Conservation (phyloP, 768 basidiomycete species). For the Auriscalpium microsporum region DNA sequence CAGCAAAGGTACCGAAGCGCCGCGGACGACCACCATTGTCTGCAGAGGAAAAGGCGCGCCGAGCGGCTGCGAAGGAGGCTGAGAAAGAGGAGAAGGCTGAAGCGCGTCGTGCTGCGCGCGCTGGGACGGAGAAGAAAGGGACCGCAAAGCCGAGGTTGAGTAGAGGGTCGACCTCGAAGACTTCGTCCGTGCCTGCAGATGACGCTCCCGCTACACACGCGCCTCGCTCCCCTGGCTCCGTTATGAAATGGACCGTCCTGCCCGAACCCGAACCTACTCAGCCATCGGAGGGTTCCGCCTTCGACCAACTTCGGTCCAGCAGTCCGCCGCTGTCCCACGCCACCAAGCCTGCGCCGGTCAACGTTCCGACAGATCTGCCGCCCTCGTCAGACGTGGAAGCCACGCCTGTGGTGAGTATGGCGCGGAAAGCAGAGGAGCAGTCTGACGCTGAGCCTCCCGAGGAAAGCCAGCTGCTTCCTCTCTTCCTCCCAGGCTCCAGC, state of each 20-base stretch:
- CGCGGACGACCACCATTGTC: background rate
- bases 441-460: background rate
- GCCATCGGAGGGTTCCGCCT: background rate
- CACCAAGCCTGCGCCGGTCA: background rate
- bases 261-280: background rate
- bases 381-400: background rate
- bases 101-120: background rate
- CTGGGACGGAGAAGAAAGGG: background rate
- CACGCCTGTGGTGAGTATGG: background rate
- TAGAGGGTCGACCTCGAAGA: background rate
- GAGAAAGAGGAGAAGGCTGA: constrained; percentile 1
- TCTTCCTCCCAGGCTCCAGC: constrained; percentile 13
- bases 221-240: background rate
- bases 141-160: background rate
- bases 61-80: constrained; percentile 1
- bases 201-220: background rate
- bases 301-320: constrained; percentile 4
- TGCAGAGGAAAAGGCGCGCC: background rate
- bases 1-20: background rate
- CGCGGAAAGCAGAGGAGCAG: background rate
- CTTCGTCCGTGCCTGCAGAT: background rate
- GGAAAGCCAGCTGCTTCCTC: background rate
- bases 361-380: background rate
- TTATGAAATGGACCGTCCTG: constrained; percentile 1
- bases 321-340: background rate